A percentile compares a stretch with the other conserved stretches of the same genome.
Evolutionary conservation across 176 grass and related monocot species (phyloP).

Genomic region (Themeda triandra): DNA sequence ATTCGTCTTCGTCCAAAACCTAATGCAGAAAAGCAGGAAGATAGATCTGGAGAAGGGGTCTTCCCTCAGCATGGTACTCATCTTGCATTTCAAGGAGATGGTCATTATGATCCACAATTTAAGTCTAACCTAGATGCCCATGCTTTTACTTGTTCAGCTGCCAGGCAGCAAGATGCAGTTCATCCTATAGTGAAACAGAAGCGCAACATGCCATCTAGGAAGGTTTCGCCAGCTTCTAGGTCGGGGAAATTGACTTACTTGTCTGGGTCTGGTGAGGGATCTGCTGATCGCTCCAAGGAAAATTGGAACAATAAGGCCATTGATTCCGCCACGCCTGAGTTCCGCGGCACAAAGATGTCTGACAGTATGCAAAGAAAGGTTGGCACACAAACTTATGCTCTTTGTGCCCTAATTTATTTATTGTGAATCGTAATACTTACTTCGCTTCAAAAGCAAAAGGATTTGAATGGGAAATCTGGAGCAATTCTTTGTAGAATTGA

Average conservation of each 20-base stretch:
- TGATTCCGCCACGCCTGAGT: slow-evolving; percentile 38
- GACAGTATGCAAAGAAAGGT: slow-evolving; percentile 98
- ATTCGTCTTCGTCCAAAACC: slow-evolving; percentile 79
- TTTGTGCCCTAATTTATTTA: slow-evolving; percentile 8
- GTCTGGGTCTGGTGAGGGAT: slow-evolving; percentile 59
- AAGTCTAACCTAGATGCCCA: slow-evolving; percentile 39
- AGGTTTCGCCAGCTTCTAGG: slow-evolving; percentile 58
- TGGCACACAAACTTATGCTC: not conserved
- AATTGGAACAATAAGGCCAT: slow-evolving; percentile 57
- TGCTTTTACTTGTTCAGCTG: slow-evolving; percentile 41
- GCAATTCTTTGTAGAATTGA: slow-evolving; percentile 1
- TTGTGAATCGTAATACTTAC: not conserved
- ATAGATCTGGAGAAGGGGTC: slow-evolving; percentile 56
- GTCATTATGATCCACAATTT: slow-evolving; percentile 46
- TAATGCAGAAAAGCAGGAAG: slow-evolving; percentile 65
- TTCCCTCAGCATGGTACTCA: slow-evolving; percentile 44
- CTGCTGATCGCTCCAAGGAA: slow-evolving; percentile 56
- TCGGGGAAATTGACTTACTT: slow-evolving; percentile 47
- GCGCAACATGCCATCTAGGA: slow-evolving; percentile 64
- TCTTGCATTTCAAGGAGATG: slow-evolving; percentile 41
- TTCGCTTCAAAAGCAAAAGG: not conserved
- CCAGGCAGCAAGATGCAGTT: slow-evolving; percentile 36
- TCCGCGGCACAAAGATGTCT: slow-evolving; percentile 66
- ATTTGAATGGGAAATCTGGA: not conserved
- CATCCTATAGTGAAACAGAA: slow-evolving; percentile 56